Evolutionary conservation across 495 filamentous ascomycete species (phyloP).

Genomic region (Aspergillus diversus): DNA sequence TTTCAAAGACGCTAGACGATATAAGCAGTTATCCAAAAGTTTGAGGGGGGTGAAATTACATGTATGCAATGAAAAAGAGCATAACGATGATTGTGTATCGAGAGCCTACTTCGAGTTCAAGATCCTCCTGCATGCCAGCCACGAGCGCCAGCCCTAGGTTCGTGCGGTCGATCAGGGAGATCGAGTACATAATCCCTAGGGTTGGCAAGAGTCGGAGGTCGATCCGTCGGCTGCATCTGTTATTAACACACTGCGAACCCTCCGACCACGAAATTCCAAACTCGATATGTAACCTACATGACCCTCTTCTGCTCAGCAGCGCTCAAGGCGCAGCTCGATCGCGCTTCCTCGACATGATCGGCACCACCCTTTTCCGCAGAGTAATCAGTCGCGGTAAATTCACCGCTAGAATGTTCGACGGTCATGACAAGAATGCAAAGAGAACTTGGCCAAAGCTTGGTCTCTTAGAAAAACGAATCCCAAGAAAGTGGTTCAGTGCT

Average conservation of each 20-base stretch:
- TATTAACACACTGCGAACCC: neutral
- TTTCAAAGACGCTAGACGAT: slow-evolving; percentile 16
- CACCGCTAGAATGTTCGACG: too few species aligned
- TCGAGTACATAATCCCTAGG: slow-evolving; percentile 23
- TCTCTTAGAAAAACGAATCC: too few species aligned
- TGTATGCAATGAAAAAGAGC: slow-evolving; percentile 24
- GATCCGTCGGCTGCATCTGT: slow-evolving; percentile 10
- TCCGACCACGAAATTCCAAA: neutral
- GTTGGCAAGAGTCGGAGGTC: slow-evolving; percentile 23
- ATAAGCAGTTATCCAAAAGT: neutral
- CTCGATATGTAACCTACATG: slow-evolving; percentile 6
- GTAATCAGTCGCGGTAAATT: too few species aligned
- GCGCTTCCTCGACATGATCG: too few species aligned
- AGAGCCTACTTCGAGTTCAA: slow-evolving; percentile 17
- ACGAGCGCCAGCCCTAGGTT: slow-evolving; percentile 23
- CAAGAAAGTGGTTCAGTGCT: too few species aligned
- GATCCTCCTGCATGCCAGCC: slow-evolving; percentile 23
- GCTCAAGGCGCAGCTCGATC: too few species aligned
- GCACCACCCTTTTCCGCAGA: too few species aligned
- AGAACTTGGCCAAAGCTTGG: too few species aligned
- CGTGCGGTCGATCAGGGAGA: slow-evolving; percentile 24
- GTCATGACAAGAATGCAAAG: too few species aligned
- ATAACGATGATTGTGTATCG: slow-evolving; percentile 25
- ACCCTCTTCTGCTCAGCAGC: slow-evolving; percentile 23
- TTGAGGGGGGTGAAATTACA: slow-evolving; percentile 6